Conservation (phyloP, 805 yeast species). For the Blastobotrys muscicola region DNA sequence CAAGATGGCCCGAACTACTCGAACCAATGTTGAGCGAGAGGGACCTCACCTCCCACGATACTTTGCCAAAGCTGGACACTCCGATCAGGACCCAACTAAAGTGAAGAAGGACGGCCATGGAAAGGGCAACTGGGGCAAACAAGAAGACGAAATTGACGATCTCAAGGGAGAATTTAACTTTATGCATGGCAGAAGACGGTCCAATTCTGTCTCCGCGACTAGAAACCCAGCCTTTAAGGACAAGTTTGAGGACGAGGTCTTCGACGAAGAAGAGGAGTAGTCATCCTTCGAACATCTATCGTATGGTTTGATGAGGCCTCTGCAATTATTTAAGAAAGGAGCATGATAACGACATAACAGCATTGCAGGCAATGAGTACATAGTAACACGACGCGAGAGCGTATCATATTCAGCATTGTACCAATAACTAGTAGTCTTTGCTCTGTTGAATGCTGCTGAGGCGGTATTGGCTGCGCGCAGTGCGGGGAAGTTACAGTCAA, state of each 20-base stretch:
- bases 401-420: no score
- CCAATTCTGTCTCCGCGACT: slow-evolving; percentile 23
- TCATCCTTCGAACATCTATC: no score
- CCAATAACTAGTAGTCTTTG: no score
- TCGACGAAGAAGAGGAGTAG: slow-evolving; percentile 18
- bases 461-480: no score
- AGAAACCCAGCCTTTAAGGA: slow-evolving; percentile 8
- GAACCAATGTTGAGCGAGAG: slow-evolving; percentile 6
- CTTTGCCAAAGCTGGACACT: slow-evolving; percentile 70
- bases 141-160: slow-evolving; percentile 68
- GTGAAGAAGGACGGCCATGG: slow-evolving; percentile 83
- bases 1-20: slow-evolving; percentile 18
- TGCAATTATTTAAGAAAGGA: no score
- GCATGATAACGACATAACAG: no score
- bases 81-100: slow-evolving; percentile 60
- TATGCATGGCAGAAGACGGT: slow-evolving; percentile 27
- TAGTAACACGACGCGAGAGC: no score
- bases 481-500: no score
- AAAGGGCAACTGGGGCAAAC: slow-evolving; percentile 77
- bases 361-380: no score
- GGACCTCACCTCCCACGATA: slow-evolving; percentile 39
- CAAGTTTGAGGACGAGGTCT: slow-evolving; percentile 16
- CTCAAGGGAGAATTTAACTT: slow-evolving; percentile 46
- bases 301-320: no score
- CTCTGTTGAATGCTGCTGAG: no score